Evolutionary conservation across 148 eudicot genomes (phyloP), one percentile per base, ranked within the genome.

Genomic region (Dianthus caryophyllus): DNA sequence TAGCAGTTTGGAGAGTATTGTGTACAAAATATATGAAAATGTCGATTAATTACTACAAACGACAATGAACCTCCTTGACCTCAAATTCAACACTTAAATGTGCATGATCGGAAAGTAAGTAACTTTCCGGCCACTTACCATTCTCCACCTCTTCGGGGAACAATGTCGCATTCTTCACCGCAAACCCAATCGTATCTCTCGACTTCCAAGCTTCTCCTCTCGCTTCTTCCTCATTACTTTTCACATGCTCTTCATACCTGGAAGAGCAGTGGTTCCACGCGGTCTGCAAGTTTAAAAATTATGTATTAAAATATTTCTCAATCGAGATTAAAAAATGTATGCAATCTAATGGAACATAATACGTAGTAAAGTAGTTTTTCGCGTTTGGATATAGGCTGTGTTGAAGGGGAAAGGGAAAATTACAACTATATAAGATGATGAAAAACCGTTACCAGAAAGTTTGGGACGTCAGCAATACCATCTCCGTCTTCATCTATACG

Each of bases 41-140:
- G 4, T 22, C 9, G 16, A 10, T 22, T 13, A 16, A 10, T 36
- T 69, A 59, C 22, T 57, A 57, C 61, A 11, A 57, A 57, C 4
- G 51, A 68, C 5, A 53, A 24, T 46, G 49, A 68, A 76, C 72
- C 49, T 59, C 56, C 59, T 77, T 61, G 13, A 71, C 46, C 14
- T 48, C 58, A 38, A 83, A 75, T 64, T 74, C 84, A 63, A 80
- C 86, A 17, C 78, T 80, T 53, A 83, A 69, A 65, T 30, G 59
- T 21, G 86, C 86, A 71, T 83, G 86, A 71, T 83, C 86, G 4
- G 86, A 83, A n/a, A 83, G 78, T 18, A 66, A 65, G 72, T 80
- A 83, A 60, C 71, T 67, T 18, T 80, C 82, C 0, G 86, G 86
- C 86, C 86, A 83, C 59, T 66, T 72, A 21, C 86, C 86, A 52